Evolutionary conservation across 106 monocot species (phyloP).

Genomic region (Platanthera guangdongensis): DNA sequence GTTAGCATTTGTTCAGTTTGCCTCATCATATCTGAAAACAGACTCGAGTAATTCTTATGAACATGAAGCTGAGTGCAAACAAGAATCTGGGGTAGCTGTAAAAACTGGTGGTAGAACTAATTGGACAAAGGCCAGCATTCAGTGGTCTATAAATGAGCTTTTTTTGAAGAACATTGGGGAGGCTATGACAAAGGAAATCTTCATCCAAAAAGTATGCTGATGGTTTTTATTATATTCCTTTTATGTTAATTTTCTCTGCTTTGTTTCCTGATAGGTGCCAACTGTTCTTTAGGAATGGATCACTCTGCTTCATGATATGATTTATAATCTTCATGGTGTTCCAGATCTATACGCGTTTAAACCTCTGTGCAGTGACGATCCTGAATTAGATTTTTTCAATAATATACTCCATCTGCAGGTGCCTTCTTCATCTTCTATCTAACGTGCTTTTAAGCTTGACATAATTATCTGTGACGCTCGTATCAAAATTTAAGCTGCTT

Average conservation of each 20-base stretch:
- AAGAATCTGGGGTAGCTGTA: not conserved
- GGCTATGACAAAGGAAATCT: constrained; percentile 71
- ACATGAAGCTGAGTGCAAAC: not conserved
- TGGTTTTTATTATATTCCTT: not conserved
- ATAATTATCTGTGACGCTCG: not conserved
- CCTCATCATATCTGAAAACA: constrained; percentile 13
- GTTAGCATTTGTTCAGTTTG: constrained; percentile 59
- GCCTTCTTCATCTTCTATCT: constrained; percentile 6
- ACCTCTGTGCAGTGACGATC: constrained; percentile 57
- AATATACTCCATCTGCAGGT: constrained; percentile 96
- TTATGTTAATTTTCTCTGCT: not conserved
- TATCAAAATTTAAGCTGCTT: not conserved
- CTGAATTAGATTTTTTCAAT: constrained; percentile 79
- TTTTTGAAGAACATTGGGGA: constrained; percentile 58
- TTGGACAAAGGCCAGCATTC: constrained; percentile 54
- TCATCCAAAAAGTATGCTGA: constrained; percentile 48
- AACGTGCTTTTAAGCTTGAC: not conserved
- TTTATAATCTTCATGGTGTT: constrained; percentile 47
- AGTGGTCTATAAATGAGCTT: constrained; percentile 34
- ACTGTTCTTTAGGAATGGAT: constrained; percentile 72
- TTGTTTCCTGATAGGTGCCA: constrained; percentile 6
- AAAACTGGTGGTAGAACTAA: not conserved
- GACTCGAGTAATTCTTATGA: not conserved
- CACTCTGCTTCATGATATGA: constrained; percentile 59
- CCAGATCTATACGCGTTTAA: constrained; percentile 40